Conservation (phyloP, 2,329 filamentous ascomycete species). For the Beauveria rudraprayagi region DNA sequence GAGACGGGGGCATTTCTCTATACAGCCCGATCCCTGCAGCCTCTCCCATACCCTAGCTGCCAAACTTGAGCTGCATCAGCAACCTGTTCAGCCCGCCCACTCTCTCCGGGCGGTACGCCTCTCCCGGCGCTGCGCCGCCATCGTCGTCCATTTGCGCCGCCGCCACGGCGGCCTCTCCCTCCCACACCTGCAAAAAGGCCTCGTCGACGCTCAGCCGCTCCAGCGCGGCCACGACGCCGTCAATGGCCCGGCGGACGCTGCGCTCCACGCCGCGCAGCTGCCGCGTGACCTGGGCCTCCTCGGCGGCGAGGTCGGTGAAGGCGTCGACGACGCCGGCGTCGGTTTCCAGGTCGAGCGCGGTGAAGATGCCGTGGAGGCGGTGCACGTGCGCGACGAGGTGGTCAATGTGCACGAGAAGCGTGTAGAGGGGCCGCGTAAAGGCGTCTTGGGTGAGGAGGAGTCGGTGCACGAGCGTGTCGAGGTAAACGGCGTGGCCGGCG, state of each 20-base stretch:
- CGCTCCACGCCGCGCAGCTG: conserved; percentile 57
- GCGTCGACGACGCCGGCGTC: conserved; percentile 76
- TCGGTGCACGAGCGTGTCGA: conserved; percentile 57
- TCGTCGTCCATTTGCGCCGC: conserved; percentile 36
- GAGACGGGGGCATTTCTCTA: background rate
- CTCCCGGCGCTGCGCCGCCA: conserved; percentile 21
- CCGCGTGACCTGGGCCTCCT: conserved; percentile 60
- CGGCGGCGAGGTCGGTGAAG: conserved; percentile 60
- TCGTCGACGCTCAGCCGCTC: conserved; percentile 37
- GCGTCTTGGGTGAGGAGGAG: conserved; percentile 56
- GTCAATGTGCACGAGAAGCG: conserved; percentile 67
- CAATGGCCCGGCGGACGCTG: conserved; percentile 59
- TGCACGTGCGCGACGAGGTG: conserved; percentile 69
- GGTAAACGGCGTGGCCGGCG: conserved; percentile 69
- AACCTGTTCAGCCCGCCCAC: conserved; percentile 75
- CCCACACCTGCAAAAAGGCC: conserved; percentile 37
- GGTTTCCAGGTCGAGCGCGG: conserved; percentile 68
- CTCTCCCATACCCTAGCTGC: conserved; percentile 21
- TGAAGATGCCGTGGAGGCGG: conserved; percentile 69
- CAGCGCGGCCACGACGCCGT: conserved; percentile 53
- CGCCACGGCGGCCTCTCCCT: conserved; percentile 21
- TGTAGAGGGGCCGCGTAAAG: conserved; percentile 59
- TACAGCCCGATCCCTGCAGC: background rate
- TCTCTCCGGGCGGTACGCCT: conserved; percentile 58
- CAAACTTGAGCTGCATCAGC: conserved; percentile 83